Evolutionary conservation across 495 filamentous ascomycete species (phyloP).

Genomic region (Aspergillus bertholletiae): DNA sequence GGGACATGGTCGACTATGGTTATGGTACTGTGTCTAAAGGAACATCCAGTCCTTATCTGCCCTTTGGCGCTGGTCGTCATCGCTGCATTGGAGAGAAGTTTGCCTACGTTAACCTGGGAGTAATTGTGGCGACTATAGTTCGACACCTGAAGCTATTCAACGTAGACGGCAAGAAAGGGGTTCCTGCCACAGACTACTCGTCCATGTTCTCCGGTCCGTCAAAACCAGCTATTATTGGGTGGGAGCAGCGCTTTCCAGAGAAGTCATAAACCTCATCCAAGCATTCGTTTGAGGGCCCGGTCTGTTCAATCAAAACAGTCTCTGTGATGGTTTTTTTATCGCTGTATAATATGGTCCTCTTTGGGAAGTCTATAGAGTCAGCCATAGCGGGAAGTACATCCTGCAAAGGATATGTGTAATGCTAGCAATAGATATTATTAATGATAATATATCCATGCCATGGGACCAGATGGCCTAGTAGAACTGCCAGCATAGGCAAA

Average conservation of each 20-base stretch:
- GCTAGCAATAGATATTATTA: background rate
- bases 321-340: background rate
- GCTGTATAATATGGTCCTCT: background rate
- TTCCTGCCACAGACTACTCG: conserved; percentile 84
- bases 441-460: background rate
- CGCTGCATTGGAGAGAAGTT: conserved; percentile 97
- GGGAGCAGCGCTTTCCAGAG: conserved; percentile 53
- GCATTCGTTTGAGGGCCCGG: background rate
- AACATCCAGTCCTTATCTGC: conserved; percentile 80
- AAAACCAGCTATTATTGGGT: conserved; percentile 60
- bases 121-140: conserved; percentile 77
- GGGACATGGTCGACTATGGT: conserved; percentile 80
- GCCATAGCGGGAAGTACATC: background rate
- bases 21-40: conserved; percentile 93
- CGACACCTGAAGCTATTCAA: conserved; percentile 73
- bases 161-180: conserved; percentile 58
- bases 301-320: background rate
- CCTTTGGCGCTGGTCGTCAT: conserved; percentile 91
- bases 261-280: background rate
- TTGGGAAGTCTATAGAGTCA: background rate
- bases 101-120: conserved; percentile 85
- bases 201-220: conserved; percentile 53
- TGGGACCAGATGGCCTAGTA: background rate
- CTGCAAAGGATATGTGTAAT: background rate
- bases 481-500: background rate